Conservation (phyloP, 371 early-diverging fungal species). For the Zychaea mexicana region DNA sequence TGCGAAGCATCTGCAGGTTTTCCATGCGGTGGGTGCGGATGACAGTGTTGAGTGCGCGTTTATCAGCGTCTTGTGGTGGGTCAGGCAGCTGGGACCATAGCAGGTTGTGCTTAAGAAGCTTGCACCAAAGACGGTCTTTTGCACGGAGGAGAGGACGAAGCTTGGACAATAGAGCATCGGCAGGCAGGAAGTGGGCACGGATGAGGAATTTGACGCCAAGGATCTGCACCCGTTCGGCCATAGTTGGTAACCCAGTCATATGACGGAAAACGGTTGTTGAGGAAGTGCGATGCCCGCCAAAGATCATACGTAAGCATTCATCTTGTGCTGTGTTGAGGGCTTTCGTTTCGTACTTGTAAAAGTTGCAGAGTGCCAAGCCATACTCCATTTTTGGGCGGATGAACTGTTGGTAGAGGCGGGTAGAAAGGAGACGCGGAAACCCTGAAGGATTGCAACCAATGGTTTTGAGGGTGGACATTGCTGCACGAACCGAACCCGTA, state of each 20-base stretch:
- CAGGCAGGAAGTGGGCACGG: constrained; percentile 3
- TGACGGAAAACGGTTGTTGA: constrained; percentile 23
- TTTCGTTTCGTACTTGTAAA: too few relatives aligned
- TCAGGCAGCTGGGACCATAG: not conserved
- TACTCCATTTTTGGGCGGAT: too few relatives aligned
- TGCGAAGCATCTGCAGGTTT: not conserved
- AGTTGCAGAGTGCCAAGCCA: too few relatives aligned
- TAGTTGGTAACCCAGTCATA: constrained; percentile 12
- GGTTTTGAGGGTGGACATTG: too few relatives aligned
- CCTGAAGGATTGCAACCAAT: too few relatives aligned
- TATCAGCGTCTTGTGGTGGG: not conserved
- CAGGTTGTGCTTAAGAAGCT: not conserved
- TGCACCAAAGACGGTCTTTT: not conserved
- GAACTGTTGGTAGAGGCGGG: too few relatives aligned
- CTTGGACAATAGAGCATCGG: constrained; percentile 1
- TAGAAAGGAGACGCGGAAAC: too few relatives aligned
- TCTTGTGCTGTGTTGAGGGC: too few relatives aligned
- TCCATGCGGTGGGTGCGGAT: too few relatives aligned
- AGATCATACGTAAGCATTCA: constrained; percentile 16
- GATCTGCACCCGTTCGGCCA: constrained; percentile 4
- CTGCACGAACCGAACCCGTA: too few relatives aligned
- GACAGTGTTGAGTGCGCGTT: not conserved
- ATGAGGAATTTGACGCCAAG: constrained; percentile 8
- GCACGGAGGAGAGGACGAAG: not conserved
- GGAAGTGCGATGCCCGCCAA: constrained; percentile 8